Base-by-base conservation (phyloP, 2,329 filamentous ascomycete species). In the Dissoconium aciculare region DNA sequence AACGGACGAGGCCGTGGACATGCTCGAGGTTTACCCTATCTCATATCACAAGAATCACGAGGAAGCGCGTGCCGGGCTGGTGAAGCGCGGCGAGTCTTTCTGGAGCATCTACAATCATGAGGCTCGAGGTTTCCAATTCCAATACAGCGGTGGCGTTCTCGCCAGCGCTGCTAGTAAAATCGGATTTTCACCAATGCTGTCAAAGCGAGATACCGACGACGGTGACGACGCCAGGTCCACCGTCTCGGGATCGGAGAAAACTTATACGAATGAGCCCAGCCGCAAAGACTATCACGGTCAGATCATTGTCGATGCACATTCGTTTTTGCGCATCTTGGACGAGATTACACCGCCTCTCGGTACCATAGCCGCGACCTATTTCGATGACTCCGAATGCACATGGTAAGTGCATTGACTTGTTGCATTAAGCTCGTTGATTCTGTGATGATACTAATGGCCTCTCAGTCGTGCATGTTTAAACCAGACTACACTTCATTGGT, bases 21-120 rank as follows among this genome's bases (percentile, higher is more conserved):
- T 10, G 3, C 29, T 37, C 11, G 35, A 31, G 14, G 25, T 35
- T 2, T 37, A 27, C 16, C 35, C 35, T 12, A 25, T 17, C 11
- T 5, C 25, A 14, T 36, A 17, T n/a, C 8, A 11, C 15, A 21
- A 26, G 11, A 15, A 32, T 11, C 25, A 36, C 11, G 24, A 2
- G 3, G 28, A 28, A 5, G 17, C 31, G 9, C 35, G 21, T 14
- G 17, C 13, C 9, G 14, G 14, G 12, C 21, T 34, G 11, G 10
- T 30, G 10, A 11, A 34, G 23, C 30, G 30, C 12, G 30, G 26
- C 6, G 5, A 17, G n/a, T 15, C 25, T 8, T 26, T 28, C 6
- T 15, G 8, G 25, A 27, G 5, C 25, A 21, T 27, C 4, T 34
- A 27, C 15, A 17, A 15, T 5, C 16, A 15, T 5, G 26, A 33